Percentiles rank a stretch among this genome's conserved stretches.
These are phyloP conservation scores for Globisporangium emineosum DNA, from an alignment of 352 stramenopile species.

Conservation along the genomic window DNA sequence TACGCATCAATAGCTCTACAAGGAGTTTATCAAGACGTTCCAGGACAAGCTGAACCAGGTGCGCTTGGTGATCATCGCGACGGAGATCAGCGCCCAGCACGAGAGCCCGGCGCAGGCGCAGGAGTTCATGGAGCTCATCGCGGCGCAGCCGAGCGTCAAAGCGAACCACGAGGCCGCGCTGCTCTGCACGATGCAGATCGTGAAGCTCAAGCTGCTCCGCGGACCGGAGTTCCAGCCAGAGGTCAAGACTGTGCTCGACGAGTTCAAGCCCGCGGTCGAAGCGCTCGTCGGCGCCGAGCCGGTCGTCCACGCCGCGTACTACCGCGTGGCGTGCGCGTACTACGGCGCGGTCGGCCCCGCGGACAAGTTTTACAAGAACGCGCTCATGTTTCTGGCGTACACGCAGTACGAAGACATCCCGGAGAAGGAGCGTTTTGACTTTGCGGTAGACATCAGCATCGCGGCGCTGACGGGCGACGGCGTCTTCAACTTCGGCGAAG, in stretches of 20 bases:
- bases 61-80: constrained; percentile 89
- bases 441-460: constrained; percentile 94
- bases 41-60: constrained; percentile 97
- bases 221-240: constrained; percentile 49
- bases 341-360: constrained; percentile 89
- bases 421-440: constrained; percentile 68
- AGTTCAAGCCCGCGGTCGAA: constrained; percentile 74
- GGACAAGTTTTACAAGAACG: constrained; percentile 96
- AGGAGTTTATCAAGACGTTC: constrained; percentile 92
- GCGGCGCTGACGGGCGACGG: constrained; percentile 95
- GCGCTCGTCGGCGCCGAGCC: constrained; percentile 84
- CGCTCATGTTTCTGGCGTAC: constrained; percentile 96
- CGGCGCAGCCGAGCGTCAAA: constrained; percentile 55
- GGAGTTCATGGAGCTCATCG: constrained; percentile 66
- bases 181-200: constrained; percentile 78
- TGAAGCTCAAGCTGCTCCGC: constrained; percentile 65
- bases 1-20: constrained; percentile 72
- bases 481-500: constrained; percentile 99
- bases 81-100: constrained; percentile 82
- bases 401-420: constrained; percentile 91
- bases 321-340: constrained; percentile 91
- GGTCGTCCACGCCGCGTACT: constrained; percentile 92
- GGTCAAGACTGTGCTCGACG: constrained; percentile 68
- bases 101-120: constrained; percentile 62
- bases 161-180: constrained; percentile 62